Evolutionary conservation across 1,284 basidiomycete genomes (phyloP), one percentile per base, ranked within the genome.

Genomic region (Stereum hirsutum): DNA sequence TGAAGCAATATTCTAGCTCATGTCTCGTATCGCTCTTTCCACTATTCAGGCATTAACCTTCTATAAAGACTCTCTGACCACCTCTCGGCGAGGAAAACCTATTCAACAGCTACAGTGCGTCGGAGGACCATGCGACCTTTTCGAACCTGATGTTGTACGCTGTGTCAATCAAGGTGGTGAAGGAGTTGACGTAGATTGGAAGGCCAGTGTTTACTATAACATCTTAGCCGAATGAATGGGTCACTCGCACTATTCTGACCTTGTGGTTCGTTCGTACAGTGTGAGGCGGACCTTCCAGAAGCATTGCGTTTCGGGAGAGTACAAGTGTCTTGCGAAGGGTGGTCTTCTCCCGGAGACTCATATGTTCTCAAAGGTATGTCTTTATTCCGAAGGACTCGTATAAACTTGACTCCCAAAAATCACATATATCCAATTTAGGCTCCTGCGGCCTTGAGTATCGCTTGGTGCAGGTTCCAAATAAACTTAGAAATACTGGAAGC

Each of bases 271-370:
- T 19, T 12, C 36, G 19, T 43, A 44, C 48, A 90, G 82, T 97
- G 93, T 59, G 81, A 90, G 57, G 88, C 92, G 6, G 92, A 97
- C 57, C 66, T 97, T 7, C 92, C 92, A 2, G 77, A 80, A 34
- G 68, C 77, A 2, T 59, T 94, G 43, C 70, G 89, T 12, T 82
- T 97, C 46, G 93, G 93, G 6, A 71, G 78, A 44, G 81, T 95
- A 0, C 73, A 80, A 47, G 84, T 97, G 1, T 81, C 78, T 17
- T 97, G 93, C 54, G 93, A 97, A 65, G 92, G 93, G 8, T 97
- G 83, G 81, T 74, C 71, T 27, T 64, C 71, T 21, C 74, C 90
- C 0, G 85, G 88, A 1, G 92, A 97, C 61, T 70, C 76, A 0
- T 79, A 82, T 56, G 84, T 97, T 11, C 63, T 95, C 45, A 89